Percentiles rank a stretch among this genome's conserved stretches.
Evolutionary conservation across 2,329 filamentous ascomycete species (phyloP).

Genomic region (Alternaria brassicae): DNA sequence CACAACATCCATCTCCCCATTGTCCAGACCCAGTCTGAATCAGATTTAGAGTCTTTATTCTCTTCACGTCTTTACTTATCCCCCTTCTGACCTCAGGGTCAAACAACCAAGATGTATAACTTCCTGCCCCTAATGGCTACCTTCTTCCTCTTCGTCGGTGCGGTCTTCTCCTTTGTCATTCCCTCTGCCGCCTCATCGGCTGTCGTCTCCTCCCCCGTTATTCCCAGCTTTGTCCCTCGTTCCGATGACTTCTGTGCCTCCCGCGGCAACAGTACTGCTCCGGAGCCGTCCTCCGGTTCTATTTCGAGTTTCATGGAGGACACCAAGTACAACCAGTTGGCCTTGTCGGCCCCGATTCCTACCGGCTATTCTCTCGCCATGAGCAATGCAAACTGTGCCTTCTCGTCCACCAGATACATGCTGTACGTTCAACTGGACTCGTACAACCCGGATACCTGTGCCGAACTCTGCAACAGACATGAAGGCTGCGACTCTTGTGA

Average conservation of each 20-base stretch:
- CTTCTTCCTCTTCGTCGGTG: background rate
- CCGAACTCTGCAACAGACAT: constrained; percentile 7
- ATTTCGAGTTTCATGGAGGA: background rate
- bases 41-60: background rate
- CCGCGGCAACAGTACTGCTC: background rate
- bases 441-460: constrained; percentile 16
- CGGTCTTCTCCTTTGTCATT: background rate
- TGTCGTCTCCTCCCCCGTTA: background rate
- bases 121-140: background rate
- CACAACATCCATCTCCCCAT: background rate
- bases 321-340: constrained; percentile 2
- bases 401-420: constrained; percentile 15
- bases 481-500: constrained; percentile 15
- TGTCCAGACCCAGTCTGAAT: background rate
- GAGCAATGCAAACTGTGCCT: constrained; percentile 8
- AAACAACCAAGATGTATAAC: background rate
- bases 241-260: background rate
- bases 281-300: constrained; percentile 1
- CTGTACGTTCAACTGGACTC: constrained; percentile 1
- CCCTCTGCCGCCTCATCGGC: background rate
- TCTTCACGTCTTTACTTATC: background rate
- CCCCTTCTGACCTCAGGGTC: background rate
- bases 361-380: constrained; percentile 9
- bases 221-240: background rate
- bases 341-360: background rate